Conservation (phyloP, 1,284 basidiomycete species). For the Moniliophthora roreri region DNA sequence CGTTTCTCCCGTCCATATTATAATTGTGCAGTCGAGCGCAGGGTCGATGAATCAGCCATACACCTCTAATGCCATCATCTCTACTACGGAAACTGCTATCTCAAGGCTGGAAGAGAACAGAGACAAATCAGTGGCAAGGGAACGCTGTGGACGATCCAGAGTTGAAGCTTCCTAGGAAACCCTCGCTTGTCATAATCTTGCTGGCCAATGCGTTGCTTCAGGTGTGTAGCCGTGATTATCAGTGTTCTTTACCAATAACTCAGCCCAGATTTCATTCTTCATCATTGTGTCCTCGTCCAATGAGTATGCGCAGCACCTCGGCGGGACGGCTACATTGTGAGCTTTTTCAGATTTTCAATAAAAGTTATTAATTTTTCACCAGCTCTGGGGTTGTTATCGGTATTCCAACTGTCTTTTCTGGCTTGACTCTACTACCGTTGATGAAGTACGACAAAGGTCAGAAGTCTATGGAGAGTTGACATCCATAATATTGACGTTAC, state of each 20-base stretch:
- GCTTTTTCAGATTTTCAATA: no score
- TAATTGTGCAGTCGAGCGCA: no score
- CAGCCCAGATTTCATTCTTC: conserved; percentile 59
- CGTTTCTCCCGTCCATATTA: no score
- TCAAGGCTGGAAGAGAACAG: no score
- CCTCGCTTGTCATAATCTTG: conserved; percentile 44
- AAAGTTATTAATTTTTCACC: no score
- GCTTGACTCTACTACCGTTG: conserved; percentile 57
- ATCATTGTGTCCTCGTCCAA: conserved; percentile 67
- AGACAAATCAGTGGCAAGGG: no score
- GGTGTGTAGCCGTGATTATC: conserved; percentile 25
- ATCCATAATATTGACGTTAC: conserved; percentile 5
- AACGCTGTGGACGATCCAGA: conserved; percentile 35
- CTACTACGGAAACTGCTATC: no score
- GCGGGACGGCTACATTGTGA: conserved; percentile 66
- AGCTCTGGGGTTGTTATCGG: conserved; percentile 69
- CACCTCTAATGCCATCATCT: no score
- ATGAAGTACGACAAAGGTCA: conserved; percentile 56
- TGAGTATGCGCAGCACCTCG: conserved; percentile 59
- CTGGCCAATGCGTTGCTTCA: conserved; percentile 45
- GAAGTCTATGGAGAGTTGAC: conserved; percentile 2
- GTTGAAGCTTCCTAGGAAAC: conserved; percentile 43
- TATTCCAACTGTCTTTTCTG: conserved; percentile 62
- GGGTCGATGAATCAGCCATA: no score
- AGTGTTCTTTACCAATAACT: background rate